These are phyloP conservation scores for Blumeria hordei DNA, from an alignment of 2,329 filamentous ascomycete genomes.

Conservation along the genomic window DNA sequence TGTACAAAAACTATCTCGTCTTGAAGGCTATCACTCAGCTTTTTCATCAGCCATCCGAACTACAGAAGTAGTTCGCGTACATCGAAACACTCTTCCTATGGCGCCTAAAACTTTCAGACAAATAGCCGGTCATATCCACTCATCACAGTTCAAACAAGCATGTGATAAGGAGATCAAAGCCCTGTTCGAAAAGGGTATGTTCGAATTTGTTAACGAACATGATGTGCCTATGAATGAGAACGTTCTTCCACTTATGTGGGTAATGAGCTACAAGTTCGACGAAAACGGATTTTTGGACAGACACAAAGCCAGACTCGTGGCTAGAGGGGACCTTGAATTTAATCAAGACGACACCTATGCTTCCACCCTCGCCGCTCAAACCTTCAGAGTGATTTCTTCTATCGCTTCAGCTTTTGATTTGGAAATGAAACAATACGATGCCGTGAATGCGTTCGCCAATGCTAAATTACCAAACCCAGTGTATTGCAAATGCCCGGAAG, in stretches of 20 bases:
- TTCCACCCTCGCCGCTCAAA: not conserved
- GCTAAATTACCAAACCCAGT: not conserved
- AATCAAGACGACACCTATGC: not conserved
- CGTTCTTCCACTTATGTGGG: conserved; percentile 5
- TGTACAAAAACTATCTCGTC: not conserved
- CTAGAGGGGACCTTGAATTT: conserved; percentile 7
- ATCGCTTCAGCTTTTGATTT: not conserved
- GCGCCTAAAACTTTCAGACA: not conserved
- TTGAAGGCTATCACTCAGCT: not conserved
- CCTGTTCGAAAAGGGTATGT: too few relatives aligned
- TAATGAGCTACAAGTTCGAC: conserved; percentile 12
- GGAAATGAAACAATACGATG: not conserved
- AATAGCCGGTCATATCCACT: not conserved
- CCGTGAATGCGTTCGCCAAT: not conserved
- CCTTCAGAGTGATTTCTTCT: not conserved
- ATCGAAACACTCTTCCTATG: not conserved
- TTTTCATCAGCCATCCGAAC: not conserved
- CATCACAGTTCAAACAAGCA: not conserved
- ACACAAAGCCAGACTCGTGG: conserved; percentile 8
- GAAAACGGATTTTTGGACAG: conserved; percentile 8
- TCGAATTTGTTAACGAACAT: too few relatives aligned
- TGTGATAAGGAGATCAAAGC: not conserved
- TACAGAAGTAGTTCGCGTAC: not conserved
- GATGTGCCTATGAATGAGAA: not conserved
- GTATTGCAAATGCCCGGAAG: not conserved